Evolutionary conservation across 1,284 basidiomycete genomes (phyloP).

Genomic region (Cronartium ribicola): DNA sequence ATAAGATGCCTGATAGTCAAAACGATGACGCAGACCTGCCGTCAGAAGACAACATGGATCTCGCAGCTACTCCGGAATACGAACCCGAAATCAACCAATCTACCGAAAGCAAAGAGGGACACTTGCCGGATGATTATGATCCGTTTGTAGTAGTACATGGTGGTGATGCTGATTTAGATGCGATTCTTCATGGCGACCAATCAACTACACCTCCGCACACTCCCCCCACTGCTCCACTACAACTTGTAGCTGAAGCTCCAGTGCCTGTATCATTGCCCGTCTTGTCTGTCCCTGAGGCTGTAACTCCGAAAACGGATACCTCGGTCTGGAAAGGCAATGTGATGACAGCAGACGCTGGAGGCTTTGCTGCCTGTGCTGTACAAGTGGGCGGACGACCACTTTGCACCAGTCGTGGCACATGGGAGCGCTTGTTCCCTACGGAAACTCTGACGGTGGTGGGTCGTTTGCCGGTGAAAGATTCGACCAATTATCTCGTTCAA

Average conservation of each 20-base stretch:
- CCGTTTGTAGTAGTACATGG: slow-evolving; percentile 37
- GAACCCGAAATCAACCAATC: background rate
- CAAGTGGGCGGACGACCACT: slow-evolving; percentile 49
- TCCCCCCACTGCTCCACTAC: background rate
- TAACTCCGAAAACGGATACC: slow-evolving; percentile 5
- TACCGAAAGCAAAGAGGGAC: background rate
- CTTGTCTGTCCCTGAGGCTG: background rate
- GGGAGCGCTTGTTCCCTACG: slow-evolving; percentile 47
- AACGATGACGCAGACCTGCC: slow-evolving; percentile 9
- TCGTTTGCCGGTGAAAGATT: slow-evolving; percentile 46
- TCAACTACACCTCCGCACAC: slow-evolving; percentile 18
- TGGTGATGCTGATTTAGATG: slow-evolving; percentile 40
- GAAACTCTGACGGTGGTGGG: slow-evolving; percentile 44
- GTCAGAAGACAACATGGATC: slow-evolving; percentile 37
- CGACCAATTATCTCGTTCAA: slow-evolving; percentile 49
- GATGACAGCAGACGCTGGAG: slow-evolving; percentile 47
- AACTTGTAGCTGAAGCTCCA: slow-evolving; percentile 4
- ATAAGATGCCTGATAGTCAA: background rate
- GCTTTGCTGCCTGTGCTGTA: slow-evolving; percentile 46
- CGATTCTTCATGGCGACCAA: slow-evolving; percentile 37
- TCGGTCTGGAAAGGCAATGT: slow-evolving; percentile 48
- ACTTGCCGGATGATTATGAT: slow-evolving; percentile 40
- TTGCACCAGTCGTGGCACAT: slow-evolving; percentile 44
- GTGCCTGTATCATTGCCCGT: background rate
- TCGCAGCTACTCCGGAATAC: slow-evolving; percentile 34